Evolutionary conservation across 305 asterid genomes (phyloP), one percentile per base, ranked within the genome.

Genomic region (Salvia sclarea): DNA sequence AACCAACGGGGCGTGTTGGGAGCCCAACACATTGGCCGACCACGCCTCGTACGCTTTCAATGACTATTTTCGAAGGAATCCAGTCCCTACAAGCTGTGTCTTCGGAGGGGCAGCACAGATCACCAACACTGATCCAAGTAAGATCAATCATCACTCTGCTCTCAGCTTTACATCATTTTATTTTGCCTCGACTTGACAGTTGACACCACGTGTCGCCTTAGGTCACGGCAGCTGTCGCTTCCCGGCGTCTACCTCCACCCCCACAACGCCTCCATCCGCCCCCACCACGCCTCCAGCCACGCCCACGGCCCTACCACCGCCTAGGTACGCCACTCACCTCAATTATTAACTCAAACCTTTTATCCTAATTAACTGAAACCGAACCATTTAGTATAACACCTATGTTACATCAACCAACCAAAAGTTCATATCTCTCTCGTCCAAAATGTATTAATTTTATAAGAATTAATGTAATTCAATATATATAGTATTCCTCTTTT

Each of bases 221-320:
- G 96, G 95, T 68, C 69, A 41, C n/a, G 90, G 92, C 57, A 86
- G 47, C 75, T 89, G 96, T 64, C 87, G 71, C 37, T 89, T 37
- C 78, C 68, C 81, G 67, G 71, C 83, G 55, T 60, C 75, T 33
- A 37, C 74, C 44, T 61, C 72, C 44, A 72, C 68, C 70, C 63
- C 75, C 16, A 55, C 48, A 53, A 52, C 81, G 30, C 28, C 83
- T 12, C 78, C 85, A 8, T 18, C 80, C 16, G 33, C 50, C 21
- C 79, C 83, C 17, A 69, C 21, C 25, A 31, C 84, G 20, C 68
- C 81, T 16, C 57, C 73, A 21, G 4, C 69, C 25, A 61, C 64
- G n/a, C 57, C 86, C 12, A 48, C 78, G 18, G 53, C 43, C 83
- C 82, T 50, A 59, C 56, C 83, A 16, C 81, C 90, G 28, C 93